A percentile compares a stretch with the other conserved stretches of the same genome.
Evolutionary conservation across 2,329 filamentous ascomycete genomes (phyloP).

Genomic region (Phoma sp.): DNA sequence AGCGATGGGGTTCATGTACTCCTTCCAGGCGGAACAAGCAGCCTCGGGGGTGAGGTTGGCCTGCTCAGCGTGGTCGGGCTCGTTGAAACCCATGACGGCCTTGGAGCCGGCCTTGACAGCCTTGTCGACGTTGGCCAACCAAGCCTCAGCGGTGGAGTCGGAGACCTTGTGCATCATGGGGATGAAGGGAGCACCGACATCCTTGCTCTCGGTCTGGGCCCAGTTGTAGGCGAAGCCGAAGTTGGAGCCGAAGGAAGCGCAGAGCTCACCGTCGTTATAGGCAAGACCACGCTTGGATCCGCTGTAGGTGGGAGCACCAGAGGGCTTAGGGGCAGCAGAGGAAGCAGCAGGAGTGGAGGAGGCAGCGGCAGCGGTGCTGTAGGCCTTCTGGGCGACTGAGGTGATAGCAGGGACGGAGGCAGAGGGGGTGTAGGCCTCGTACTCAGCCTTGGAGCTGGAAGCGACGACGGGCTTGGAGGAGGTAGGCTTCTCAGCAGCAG

Average conservation of each 20-base stretch:
- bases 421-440: constrained; percentile 20
- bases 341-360: constrained; percentile 24
- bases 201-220: constrained; percentile 53
- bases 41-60: constrained; percentile 43
- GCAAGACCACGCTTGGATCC: constrained; percentile 70
- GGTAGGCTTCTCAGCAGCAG: constrained; percentile 16
- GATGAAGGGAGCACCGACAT: constrained; percentile 64
- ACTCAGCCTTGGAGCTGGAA: constrained; percentile 25
- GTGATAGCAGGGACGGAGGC: constrained; percentile 9
- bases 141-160: constrained; percentile 32
- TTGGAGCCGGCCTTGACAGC: constrained; percentile 43
- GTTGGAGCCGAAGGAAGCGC: constrained; percentile 59
- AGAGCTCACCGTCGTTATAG: constrained; percentile 68
- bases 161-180: constrained; percentile 58
- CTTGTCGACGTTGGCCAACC: constrained; percentile 51
- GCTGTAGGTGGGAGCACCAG: constrained; percentile 37
- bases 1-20: constrained; percentile 44
- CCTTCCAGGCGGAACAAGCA: constrained; percentile 43
- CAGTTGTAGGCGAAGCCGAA: constrained; percentile 75
- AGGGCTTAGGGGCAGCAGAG: constrained; percentile 25
- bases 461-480: constrained; percentile 18
- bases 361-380: constrained; percentile 10
- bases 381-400: constrained; percentile 20
- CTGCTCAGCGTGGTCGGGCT: constrained; percentile 45
- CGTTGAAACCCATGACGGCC: constrained; percentile 51